A percentile compares a stretch with the other conserved stretches of the same genome.
phyloP scores from a whole-genome alignment of 345 rosid genomes.

The Hevea brasiliensis region DNA sequence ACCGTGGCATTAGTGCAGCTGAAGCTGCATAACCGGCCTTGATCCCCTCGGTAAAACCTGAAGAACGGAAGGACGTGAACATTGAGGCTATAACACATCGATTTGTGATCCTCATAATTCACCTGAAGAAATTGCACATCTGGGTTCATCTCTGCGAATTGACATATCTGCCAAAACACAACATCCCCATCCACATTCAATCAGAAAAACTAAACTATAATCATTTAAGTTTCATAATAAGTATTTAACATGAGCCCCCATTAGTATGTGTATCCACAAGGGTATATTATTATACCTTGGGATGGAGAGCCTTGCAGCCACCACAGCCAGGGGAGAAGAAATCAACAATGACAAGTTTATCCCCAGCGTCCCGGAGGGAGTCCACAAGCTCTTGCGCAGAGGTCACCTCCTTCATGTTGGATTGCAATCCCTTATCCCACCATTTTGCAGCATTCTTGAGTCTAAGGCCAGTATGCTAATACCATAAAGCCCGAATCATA shows the following conservation, averaged over 20 bases:
- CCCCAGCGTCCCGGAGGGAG: slow-evolving; percentile 65
- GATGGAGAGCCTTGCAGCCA: slow-evolving; percentile 95
- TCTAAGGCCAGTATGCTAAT: slow-evolving; percentile 44
- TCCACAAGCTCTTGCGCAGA: slow-evolving; percentile 90
- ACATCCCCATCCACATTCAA: slow-evolving; percentile 9
- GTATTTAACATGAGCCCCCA: too few species aligned
- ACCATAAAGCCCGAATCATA: not conserved
- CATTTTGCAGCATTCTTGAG: slow-evolving; percentile 67
- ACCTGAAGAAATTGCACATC: slow-evolving; percentile 84
- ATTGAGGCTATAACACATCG: slow-evolving; percentile 92
- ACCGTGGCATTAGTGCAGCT: slow-evolving; percentile 99
- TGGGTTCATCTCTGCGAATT: slow-evolving; percentile 72
- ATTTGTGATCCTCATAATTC: slow-evolving; percentile 87
- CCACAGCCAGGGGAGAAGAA: slow-evolving; percentile 99
- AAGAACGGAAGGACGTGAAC: slow-evolving; percentile 93
- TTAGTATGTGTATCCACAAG: not conserved
- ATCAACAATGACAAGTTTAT: slow-evolving; percentile 77
- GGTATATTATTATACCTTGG: slow-evolving; percentile 54
- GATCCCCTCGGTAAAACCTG: slow-evolving; percentile 80
- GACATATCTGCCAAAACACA: slow-evolving; percentile 59
- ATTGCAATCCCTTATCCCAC: slow-evolving; percentile 85
- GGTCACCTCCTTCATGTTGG: slow-evolving; percentile 78
- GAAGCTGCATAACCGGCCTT: slow-evolving; percentile 89
- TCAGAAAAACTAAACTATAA: not conserved
- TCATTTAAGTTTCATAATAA: not conserved